A percentile compares a stretch with the other conserved stretches of the same genome.
phyloP scores from a whole-genome alignment of 345 rosid species.

The Euphorbia pulcherrima region DNA sequence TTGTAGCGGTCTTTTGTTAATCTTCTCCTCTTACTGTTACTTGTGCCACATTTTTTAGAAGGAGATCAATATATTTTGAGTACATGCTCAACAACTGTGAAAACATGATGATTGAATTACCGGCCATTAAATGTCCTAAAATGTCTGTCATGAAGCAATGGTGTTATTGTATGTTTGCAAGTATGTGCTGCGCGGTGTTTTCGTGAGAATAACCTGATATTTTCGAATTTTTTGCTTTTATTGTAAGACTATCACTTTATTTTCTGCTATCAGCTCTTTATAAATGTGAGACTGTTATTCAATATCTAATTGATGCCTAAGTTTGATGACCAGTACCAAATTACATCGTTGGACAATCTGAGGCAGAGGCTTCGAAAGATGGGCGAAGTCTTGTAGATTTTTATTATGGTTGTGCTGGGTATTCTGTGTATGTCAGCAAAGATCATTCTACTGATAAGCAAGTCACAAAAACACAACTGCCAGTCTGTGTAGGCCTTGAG shows the following conservation, averaged over 20 bases:
- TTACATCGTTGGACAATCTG: conserved; percentile 39
- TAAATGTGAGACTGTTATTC: not conserved
- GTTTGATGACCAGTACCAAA: conserved; percentile 38
- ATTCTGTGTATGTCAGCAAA: conserved; percentile 43
- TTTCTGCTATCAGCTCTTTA: too few relatives aligned
- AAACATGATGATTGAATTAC: not conserved
- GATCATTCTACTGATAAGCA: conserved; percentile 36
- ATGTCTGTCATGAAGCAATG: not conserved
- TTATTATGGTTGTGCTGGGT: conserved; percentile 65
- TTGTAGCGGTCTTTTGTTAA: not conserved
- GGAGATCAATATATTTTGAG: not conserved
- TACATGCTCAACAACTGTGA: not conserved
- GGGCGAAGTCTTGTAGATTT: conserved; percentile 38
- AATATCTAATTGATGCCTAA: not conserved
- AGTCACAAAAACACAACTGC: conserved; percentile 39
- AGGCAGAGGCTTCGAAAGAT: conserved; percentile 46
- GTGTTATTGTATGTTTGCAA: not conserved
- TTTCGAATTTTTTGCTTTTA: not conserved
- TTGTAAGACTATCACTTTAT: not conserved
- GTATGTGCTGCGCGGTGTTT: not conserved
- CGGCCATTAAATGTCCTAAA: not conserved
- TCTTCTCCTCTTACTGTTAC: not conserved
- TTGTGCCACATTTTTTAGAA: not conserved
- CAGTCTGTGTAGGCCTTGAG: conserved; percentile 62
- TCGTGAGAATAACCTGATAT: not conserved